Evolutionary conservation across 306 rosid genomes (phyloP).

Genomic region (Lotus japonicus): DNA sequence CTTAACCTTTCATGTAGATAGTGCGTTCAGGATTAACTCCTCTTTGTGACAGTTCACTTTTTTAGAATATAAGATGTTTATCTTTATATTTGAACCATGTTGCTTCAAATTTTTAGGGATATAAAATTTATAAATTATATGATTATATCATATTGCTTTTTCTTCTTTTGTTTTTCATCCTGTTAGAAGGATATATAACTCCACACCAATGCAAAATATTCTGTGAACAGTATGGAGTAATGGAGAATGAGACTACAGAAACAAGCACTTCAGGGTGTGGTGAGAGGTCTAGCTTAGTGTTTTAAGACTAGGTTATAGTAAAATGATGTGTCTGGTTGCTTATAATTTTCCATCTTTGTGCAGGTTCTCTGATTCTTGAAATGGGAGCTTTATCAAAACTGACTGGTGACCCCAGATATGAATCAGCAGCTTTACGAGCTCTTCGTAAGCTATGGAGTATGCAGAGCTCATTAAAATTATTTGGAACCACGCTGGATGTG

Average conservation of each 20-base stretch:
- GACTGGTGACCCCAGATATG: constrained; percentile 81
- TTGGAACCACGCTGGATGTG: constrained; percentile 88
- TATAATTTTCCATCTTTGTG: constrained; percentile 25
- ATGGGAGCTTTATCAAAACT: constrained; percentile 95
- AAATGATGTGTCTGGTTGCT: constrained; percentile 21
- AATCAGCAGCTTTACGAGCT: constrained; percentile 81
- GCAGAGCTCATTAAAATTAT: constrained; percentile 83
- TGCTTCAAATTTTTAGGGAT: constrained; percentile 28
- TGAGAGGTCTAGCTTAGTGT: constrained; percentile 60
- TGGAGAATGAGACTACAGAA: constrained; percentile 97
- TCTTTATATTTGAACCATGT: constrained; percentile 21
- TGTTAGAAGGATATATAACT: constrained; percentile 74
- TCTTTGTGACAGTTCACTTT: not conserved
- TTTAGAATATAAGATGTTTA: not conserved
- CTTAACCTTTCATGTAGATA: too few relatives aligned
- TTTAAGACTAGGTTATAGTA: constrained; percentile 32
- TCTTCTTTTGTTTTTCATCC: constrained; percentile 29
- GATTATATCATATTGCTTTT: constrained; percentile 36
- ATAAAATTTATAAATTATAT: constrained; percentile 22
- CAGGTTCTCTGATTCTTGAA: constrained; percentile 97
- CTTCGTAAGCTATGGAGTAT: constrained; percentile 87
- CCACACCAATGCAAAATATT: constrained; percentile 65
- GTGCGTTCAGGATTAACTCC: not conserved
- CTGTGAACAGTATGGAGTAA: constrained; percentile 94
- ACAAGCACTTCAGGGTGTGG: constrained; percentile 99